A percentile compares a stretch with the other conserved stretches of the same genome.
These are phyloP conservation scores for Malania oleifera DNA, from an alignment of 164 flowering plant species.

Conservation along the genomic window DNA sequence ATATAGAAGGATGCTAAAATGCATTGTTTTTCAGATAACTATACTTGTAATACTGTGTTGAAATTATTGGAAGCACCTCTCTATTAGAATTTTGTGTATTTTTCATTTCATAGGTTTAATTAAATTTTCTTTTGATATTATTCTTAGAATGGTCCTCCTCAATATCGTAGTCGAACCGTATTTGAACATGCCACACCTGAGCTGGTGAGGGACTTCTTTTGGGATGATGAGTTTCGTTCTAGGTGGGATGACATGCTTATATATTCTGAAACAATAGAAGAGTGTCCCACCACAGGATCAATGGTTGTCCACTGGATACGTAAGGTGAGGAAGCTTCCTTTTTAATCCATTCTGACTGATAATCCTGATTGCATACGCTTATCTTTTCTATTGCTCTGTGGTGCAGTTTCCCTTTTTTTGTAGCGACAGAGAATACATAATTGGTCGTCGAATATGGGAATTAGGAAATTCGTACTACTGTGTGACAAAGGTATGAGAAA, in stretches of 20 bases:
- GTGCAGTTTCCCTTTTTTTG: constrained; percentile 82
- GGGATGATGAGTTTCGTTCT: constrained; percentile 72
- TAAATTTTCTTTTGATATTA: constrained; percentile 4
- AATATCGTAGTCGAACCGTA: constrained; percentile 60
- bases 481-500: constrained; percentile 52
- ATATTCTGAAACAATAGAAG: constrained; percentile 40
- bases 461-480: constrained; percentile 57
- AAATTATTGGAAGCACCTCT: too few relatives aligned
- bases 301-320: constrained; percentile 74
- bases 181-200: constrained; percentile 75
- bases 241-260: constrained; percentile 80
- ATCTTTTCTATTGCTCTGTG: constrained; percentile 4
- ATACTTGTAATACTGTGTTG: too few relatives aligned
- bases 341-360: background rate
- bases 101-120: constrained; percentile 1
- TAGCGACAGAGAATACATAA: constrained; percentile 69
- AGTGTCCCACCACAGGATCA: constrained; percentile 58
- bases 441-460: constrained; percentile 74
- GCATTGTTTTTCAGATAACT: too few relatives aligned
- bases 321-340: constrained; percentile 38
- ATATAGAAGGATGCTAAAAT: too few relatives aligned
- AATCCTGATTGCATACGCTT: constrained; percentile 2
- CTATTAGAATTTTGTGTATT: background rate
- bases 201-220: constrained; percentile 70
- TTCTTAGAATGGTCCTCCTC: constrained; percentile 61